Conservation (phyloP, 495 filamentous ascomycete genomes). For the Xeromyces bisporus region DNA sequence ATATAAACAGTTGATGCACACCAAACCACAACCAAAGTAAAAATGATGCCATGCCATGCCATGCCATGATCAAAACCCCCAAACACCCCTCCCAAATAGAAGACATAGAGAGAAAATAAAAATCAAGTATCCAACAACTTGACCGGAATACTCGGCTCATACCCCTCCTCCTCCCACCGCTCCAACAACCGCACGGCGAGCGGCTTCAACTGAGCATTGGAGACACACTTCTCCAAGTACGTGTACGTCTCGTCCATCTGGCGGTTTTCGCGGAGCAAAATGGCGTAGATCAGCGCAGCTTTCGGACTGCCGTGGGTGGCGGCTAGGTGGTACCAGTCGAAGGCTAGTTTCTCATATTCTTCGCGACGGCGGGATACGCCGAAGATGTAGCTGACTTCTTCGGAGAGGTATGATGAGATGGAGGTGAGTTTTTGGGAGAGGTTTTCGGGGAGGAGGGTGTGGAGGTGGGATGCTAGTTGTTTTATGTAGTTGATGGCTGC, state of each 20-base stretch:
- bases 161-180: constrained; percentile 11
- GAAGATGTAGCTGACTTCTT: constrained; percentile 3
- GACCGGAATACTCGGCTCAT: constrained; percentile 7
- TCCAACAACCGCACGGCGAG: constrained; percentile 2
- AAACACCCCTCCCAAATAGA: too few relatives aligned
- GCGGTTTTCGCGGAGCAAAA: constrained; percentile 4
- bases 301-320: not conserved
- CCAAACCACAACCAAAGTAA: too few relatives aligned
- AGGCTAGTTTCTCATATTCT: constrained; percentile 14
- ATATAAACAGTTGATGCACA: too few relatives aligned
- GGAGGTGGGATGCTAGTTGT: not conserved
- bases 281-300: constrained; percentile 3
- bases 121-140: constrained; percentile 7
- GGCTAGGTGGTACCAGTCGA: constrained; percentile 19
- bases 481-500: too few relatives aligned
- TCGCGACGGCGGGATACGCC: constrained; percentile 1
- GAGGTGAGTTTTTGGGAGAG: not conserved
- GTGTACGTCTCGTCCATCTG: not conserved
- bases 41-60: too few relatives aligned
- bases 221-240: not conserved
- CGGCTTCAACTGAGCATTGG: not conserved
- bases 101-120: not conserved
- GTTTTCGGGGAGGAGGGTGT: too few relatives aligned
- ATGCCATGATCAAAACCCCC: too few relatives aligned
- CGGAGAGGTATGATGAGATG: not conserved